These are phyloP conservation scores for Moniliophthora roreri DNA, from an alignment of 1,284 basidiomycete genomes.

Conservation along the genomic window DNA sequence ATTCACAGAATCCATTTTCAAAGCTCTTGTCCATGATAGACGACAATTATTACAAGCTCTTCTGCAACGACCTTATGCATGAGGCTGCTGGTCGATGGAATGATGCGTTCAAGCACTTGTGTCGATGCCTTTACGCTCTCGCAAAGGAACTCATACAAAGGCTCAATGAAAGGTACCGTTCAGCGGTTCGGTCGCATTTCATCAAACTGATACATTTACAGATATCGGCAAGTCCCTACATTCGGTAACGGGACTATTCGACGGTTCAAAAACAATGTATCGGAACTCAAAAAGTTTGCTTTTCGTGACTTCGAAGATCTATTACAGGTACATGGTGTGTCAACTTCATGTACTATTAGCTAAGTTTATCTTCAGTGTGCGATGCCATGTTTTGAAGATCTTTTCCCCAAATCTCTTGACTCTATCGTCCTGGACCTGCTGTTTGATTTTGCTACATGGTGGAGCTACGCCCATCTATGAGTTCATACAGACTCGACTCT, in stretches of 20 bases:
- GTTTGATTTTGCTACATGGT: slow-evolving; percentile 1
- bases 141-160: slow-evolving; percentile 21
- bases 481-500: slow-evolving; percentile 20
- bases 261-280: slow-evolving; percentile 27
- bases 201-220: background rate
- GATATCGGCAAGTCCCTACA: slow-evolving; percentile 3
- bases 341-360: background rate
- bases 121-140: too few species aligned
- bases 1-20: too few species aligned
- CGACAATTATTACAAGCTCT: too few species aligned
- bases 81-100: too few species aligned
- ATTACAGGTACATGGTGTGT: slow-evolving; percentile 24
- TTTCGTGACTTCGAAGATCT: slow-evolving; percentile 33
- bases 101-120: too few species aligned
- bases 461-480: slow-evolving; percentile 21
- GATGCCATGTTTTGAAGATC: slow-evolving; percentile 24
- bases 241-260: slow-evolving; percentile 27
- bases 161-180: slow-evolving; percentile 2
- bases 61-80: too few species aligned
- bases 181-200: too few species aligned
- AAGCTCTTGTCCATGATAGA: too few species aligned
- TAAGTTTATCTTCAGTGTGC: slow-evolving; percentile 14
- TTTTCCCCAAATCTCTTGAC: slow-evolving; percentile 15
- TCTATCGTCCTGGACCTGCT: slow-evolving; percentile 14
- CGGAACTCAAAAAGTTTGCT: slow-evolving; percentile 30